Evolutionary conservation across 2,329 filamentous ascomycete genomes (phyloP), one percentile per base, ranked within the genome.

Genomic region (Raffaelea deltoideospora): DNA sequence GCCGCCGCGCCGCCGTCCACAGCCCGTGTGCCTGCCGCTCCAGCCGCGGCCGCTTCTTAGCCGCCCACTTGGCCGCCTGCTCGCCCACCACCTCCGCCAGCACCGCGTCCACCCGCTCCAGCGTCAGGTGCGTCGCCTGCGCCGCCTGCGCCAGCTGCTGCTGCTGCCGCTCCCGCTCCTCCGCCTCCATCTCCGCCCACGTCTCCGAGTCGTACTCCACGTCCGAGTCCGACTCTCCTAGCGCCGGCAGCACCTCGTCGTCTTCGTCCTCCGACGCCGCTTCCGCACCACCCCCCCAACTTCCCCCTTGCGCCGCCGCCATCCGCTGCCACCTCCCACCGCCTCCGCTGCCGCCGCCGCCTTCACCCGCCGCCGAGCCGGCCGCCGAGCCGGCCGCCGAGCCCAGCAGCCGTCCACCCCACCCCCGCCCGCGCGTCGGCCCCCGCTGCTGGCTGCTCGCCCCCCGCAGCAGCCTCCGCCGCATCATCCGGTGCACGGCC

Each of bases 1-100:
- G 50, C 10, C 57, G 60, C 35, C 63, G 69, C 22, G 71, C 71
- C 28, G 63, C 45, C 4, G 51, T 57, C 84, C 83, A 92, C 3
- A 79, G 45, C 4, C 50, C 54, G 48, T 71, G 67, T 0, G 79
- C 79, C 39, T 65, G 74, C 5, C 51, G 52, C 38, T 72, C 57
- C 13, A 71, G 58, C 36, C 61, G 69, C 0, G 72, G 68, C 7
- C 72, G 59, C 43, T 74, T 75, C 1, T 56, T 59, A n/a, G 60
- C 51, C n/a, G 55, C 54, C 80, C 81, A 88, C 5, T 55, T 51
- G 4, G 56, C 49, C 34, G 64, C 61, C 40, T 72, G 63, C 1
- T 60, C 53, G 7, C 74, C 58, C 22, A 88, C 61, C 9, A 71
- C 55, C 0, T 62, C 55, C 5, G 74, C 57, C 24, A 88, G 61